These are phyloP conservation scores for Boletus vinaceobasis DNA, from an alignment of 768 basidiomycete genomes.

Conservation along the genomic window DNA sequence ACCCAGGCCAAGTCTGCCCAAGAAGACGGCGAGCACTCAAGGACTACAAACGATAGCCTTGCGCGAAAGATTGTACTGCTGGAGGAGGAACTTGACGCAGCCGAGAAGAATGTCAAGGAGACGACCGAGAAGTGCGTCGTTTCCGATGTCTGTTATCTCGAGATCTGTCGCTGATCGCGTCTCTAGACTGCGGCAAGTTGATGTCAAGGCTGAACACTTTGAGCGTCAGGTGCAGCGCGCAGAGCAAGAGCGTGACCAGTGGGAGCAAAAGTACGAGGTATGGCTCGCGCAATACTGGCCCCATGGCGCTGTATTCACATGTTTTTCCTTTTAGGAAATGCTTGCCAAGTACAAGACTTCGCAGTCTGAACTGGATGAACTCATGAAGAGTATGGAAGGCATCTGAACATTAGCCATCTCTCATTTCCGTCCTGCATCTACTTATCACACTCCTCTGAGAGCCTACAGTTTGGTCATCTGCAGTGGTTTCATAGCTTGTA, in stretches of 20 bases:
- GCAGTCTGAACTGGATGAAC: constrained; percentile 81
- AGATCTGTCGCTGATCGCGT: constrained; percentile 19
- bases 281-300: constrained; percentile 19
- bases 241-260: constrained; percentile 87
- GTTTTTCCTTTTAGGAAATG: constrained; percentile 53
- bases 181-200: constrained; percentile 85
- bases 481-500: constrained; percentile 19
- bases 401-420: constrained; percentile 39
- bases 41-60: constrained; percentile 69
- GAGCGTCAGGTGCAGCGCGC: constrained; percentile 84
- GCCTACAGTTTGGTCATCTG: constrained; percentile 11
- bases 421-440: constrained; percentile 1
- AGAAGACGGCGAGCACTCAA: constrained; percentile 67
- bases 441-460: constrained; percentile 3
- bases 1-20: constrained; percentile 59
- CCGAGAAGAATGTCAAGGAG: constrained; percentile 96
- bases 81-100: constrained; percentile 92
- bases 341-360: constrained; percentile 65
- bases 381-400: constrained; percentile 72
- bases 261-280: constrained; percentile 96
- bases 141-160: constrained; percentile 4
- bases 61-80: constrained; percentile 82
- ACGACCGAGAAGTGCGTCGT: constrained; percentile 88
- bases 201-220: constrained; percentile 98
- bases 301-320: constrained; percentile 5